Conservation (phyloP, 1,139 yeast species). For the Scheffersomyces titani region DNA sequence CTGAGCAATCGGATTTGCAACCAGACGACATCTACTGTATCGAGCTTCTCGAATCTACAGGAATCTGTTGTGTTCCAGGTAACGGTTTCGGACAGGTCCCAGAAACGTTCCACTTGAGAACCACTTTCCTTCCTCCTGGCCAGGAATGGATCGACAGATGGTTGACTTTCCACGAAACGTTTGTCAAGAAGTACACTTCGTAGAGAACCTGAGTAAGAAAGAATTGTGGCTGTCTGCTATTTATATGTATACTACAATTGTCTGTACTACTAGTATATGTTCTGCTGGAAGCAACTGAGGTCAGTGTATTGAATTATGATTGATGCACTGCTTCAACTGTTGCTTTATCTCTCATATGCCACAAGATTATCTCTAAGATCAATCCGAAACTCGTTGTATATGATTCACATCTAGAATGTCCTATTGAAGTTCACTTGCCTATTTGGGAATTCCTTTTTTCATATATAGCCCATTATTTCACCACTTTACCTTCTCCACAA, state of each 20-base stretch:
- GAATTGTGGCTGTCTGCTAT: neutral
- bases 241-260: neutral
- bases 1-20: slow-evolving; percentile 53
- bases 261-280: neutral
- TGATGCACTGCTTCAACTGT: neutral
- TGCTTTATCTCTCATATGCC: neutral
- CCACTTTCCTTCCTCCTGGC: slow-evolving; percentile 96
- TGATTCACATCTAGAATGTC: neutral
- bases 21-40: slow-evolving; percentile 90
- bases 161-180: slow-evolving; percentile 72
- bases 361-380: neutral
- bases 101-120: slow-evolving; percentile 88
- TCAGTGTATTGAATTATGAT: neutral
- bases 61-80: slow-evolving; percentile 97
- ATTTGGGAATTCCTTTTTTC: neutral
- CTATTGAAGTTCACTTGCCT: neutral
- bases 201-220: neutral
- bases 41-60: slow-evolving; percentile 81
- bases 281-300: neutral
- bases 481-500: neutral
- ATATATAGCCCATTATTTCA: neutral
- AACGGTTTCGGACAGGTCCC: slow-evolving; percentile 92
- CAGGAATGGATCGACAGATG: slow-evolving; percentile 80
- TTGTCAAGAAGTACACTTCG: slow-evolving; percentile 55
- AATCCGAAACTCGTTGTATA: neutral